Conservation (phyloP, 352 stramenopile genomes). For the Pythium folliculosum region DNA sequence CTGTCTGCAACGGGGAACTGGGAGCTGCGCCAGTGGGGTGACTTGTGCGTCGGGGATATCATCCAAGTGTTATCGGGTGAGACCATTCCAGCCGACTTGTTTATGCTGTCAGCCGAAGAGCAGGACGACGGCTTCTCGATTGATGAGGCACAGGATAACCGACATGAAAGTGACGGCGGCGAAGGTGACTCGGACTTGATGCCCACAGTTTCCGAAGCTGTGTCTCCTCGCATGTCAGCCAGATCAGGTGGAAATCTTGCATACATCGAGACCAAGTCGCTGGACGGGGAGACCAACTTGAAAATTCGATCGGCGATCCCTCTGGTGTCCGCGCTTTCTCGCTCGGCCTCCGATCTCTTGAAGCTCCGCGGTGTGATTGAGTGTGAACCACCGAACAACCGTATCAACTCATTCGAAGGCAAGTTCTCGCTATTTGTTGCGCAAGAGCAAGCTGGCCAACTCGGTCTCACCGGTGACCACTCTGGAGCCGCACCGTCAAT, state of each 20-base stretch:
- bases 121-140: slow-evolving; percentile 41
- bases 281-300: slow-evolving; percentile 85
- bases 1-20: slow-evolving; percentile 49
- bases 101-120: slow-evolving; percentile 59
- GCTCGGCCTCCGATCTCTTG: slow-evolving; percentile 32
- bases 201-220: background rate
- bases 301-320: slow-evolving; percentile 81
- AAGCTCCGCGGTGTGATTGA: slow-evolving; percentile 58
- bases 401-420: slow-evolving; percentile 84
- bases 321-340: slow-evolving; percentile 41
- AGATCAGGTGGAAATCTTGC: slow-evolving; percentile 42
- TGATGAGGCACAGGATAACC: slow-evolving; percentile 18
- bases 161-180: slow-evolving; percentile 1
- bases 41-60: slow-evolving; percentile 80
- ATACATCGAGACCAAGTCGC: slow-evolving; percentile 86
- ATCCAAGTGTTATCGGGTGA: slow-evolving; percentile 73
- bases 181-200: background rate
- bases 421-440: slow-evolving; percentile 53
- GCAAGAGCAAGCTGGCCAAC: slow-evolving; percentile 33
- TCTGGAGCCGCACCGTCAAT: background rate
- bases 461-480: slow-evolving; percentile 32
- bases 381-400: slow-evolving; percentile 82
- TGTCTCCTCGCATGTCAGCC: slow-evolving; percentile 9
- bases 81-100: slow-evolving; percentile 70
- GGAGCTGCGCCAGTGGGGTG: slow-evolving; percentile 56